Conservation (phyloP, 495 filamentous ascomycete species). For the Venustampulla echinocandica region DNA sequence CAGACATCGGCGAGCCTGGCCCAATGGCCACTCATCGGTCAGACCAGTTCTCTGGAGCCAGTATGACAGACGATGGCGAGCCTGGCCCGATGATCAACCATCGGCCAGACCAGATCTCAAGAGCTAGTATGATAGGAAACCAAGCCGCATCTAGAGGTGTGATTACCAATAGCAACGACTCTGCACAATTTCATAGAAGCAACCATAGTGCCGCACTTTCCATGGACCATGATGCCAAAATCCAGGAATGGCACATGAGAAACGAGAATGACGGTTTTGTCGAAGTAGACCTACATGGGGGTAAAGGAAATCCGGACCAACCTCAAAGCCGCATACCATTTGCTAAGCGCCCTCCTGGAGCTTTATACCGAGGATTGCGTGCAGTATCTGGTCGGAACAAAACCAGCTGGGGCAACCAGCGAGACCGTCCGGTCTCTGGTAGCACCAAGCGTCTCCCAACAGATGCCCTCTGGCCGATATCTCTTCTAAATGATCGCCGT, state of each 20-base stretch:
- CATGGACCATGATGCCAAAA: no score
- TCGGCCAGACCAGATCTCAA: neutral
- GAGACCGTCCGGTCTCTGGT: neutral
- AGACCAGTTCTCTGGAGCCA: no score
- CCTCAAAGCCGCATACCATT: neutral
- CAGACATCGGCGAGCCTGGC: no score
- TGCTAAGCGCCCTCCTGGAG: conserved; percentile 9
- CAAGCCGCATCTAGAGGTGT: no score
- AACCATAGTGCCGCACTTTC: no score
- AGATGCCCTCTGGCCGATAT: conserved; percentile 16
- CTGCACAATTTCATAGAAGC: no score
- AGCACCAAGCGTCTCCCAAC: conserved; percentile 9
- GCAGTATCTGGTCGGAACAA: neutral
- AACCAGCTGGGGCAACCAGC: neutral
- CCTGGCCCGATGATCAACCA: conserved; percentile 1
- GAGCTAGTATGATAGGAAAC: no score
- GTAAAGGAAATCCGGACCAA: neutral
- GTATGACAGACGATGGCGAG: conserved; percentile 4
- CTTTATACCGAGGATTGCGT: conserved; percentile 14
- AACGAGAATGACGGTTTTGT: conserved; percentile 4
- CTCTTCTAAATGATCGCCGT: conserved; percentile 3
- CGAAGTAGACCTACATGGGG: neutral
- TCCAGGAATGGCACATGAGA: neutral
- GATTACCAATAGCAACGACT: no score
- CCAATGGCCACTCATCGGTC: no score